Base-by-base conservation (phyloP, 345 rosid species). In the Reutealis trisperma region DNA sequence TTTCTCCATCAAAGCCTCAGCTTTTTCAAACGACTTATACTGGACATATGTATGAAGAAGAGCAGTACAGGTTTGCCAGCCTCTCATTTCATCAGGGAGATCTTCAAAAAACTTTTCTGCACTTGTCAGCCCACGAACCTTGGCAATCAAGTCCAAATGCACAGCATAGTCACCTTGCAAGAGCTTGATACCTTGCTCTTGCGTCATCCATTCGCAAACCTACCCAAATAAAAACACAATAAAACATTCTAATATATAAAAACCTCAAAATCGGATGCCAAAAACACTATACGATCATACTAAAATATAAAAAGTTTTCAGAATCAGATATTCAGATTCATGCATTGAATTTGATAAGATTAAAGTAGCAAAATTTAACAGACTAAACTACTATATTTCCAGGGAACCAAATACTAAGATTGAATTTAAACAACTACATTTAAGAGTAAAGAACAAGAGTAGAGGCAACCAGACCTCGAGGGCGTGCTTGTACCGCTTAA, bases 131-230 rank as follows among this genome's bases (percentile, higher is more conserved):
- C 99, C 95, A 5, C 94, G 94, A 52, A 93, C 72, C 84, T 96
- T 96, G 1, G 92, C 86, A 54, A 91, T 82, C 87, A 96, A 86
- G 84, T 96, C 99, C 83, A 93, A 84, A 79, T 96, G 97, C 54
- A 93, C 90, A 45, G 98, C 98, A 77, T 89, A 92, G 72, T 96
- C 98, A 80, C 99, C 98, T 14, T 93, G 83, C 79, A 89, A 78
- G 30, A 96, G 85, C 85, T 88, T 89, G 66, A 93, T 86, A 75
- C 90, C 97, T 73, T 82, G 82, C 78, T 90, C 94, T 67, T 84
- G 79, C 58, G 83, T 89, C 97, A 93, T 92, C 99, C 99, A 93
- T 80, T 93, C 99, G 80, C 97, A 92, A 78, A 93, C 85, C 98
- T 96, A 73, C 77, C 60, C 25, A 71, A 27, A 44, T 3, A 22